Evolutionary conservation across 805 yeast genomes (phyloP).

Genomic region (Lipomyces starkeyi): DNA sequence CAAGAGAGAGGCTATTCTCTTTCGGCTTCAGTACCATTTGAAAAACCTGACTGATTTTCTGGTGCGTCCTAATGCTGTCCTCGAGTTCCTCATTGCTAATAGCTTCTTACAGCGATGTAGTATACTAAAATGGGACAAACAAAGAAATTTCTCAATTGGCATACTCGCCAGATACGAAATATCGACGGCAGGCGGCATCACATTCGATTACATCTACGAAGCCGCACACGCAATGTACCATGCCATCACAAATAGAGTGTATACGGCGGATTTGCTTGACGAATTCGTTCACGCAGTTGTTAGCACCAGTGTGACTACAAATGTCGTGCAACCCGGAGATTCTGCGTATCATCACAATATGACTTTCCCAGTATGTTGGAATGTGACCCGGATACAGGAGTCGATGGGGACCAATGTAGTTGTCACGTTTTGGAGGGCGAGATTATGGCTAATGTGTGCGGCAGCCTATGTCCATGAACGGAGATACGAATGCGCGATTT

Average conservation of each 20-base stretch:
- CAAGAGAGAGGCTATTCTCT: constrained; percentile 1
- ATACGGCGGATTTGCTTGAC: constrained; percentile 3
- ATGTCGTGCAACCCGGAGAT: not conserved
- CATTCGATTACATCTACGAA: constrained; percentile 26
- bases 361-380: constrained; percentile 3
- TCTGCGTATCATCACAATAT: not conserved
- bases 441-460: constrained; percentile 15
- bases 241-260: not conserved
- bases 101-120: not conserved
- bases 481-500: constrained; percentile 16
- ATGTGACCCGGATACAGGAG: not conserved
- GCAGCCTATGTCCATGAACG: constrained; percentile 4
- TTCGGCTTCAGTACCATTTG: constrained; percentile 1
- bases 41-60: constrained; percentile 2
- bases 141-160: not conserved
- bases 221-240: constrained; percentile 18
- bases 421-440: constrained; percentile 21
- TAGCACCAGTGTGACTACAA: not conserved
- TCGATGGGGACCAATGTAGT: not conserved
- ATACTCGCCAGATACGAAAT: not conserved
- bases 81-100: not conserved
- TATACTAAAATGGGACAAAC: constrained; percentile 2
- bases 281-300: constrained; percentile 2
- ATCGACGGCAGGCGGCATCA: not conserved
- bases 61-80: not conserved